Conservation (phyloP, 2,329 filamentous ascomycete species). For the Clonostachys sp. region DNA sequence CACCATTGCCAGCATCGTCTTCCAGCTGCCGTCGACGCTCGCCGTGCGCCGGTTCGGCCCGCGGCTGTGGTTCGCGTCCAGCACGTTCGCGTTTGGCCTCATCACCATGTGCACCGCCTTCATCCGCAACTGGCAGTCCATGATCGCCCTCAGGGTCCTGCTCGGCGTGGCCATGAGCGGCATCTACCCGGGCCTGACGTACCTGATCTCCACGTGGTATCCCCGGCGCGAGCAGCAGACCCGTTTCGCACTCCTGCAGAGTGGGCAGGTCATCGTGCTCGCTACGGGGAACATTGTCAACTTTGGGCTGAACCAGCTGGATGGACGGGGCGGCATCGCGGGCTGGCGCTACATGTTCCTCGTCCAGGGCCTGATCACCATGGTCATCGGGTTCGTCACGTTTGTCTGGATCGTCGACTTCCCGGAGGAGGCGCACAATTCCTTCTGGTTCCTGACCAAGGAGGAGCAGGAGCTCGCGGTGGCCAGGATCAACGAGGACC, state of each 20-base stretch:
- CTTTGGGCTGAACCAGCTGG: conserved; percentile 23
- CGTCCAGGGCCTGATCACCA: conserved; percentile 27
- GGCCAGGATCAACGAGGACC: conserved; percentile 11
- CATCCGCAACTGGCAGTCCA: conserved; percentile 29
- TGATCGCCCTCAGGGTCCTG: conserved; percentile 36
- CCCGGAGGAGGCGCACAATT: conserved; percentile 22
- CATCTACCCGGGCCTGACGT: conserved; percentile 17
- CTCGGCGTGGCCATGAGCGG: conserved; percentile 29
- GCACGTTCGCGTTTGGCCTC: conserved; percentile 10
- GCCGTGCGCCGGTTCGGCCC: conserved; percentile 11
- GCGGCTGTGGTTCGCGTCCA: conserved; percentile 9
- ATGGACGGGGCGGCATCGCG: conserved; percentile 31
- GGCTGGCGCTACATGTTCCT: conserved; percentile 46
- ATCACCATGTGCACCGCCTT: conserved; percentile 37
- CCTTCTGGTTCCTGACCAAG: conserved; percentile 26
- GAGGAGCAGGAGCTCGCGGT: conserved; percentile 25
- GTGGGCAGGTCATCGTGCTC: conserved; percentile 12
- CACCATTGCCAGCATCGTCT: conserved; percentile 12
- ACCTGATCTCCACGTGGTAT: conserved; percentile 21
- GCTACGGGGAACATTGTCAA: conserved; percentile 12
- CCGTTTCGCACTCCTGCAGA: conserved; percentile 14
- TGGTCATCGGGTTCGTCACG: conserved; percentile 13
- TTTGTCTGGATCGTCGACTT: conserved; percentile 37
- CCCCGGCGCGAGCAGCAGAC: conserved; percentile 17
- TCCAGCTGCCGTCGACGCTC: conserved; percentile 11